Evolutionary conservation across 768 basidiomycete genomes (phyloP), one percentile per base, ranked within the genome.

Genomic region (Multifurca ochricompacta): DNA sequence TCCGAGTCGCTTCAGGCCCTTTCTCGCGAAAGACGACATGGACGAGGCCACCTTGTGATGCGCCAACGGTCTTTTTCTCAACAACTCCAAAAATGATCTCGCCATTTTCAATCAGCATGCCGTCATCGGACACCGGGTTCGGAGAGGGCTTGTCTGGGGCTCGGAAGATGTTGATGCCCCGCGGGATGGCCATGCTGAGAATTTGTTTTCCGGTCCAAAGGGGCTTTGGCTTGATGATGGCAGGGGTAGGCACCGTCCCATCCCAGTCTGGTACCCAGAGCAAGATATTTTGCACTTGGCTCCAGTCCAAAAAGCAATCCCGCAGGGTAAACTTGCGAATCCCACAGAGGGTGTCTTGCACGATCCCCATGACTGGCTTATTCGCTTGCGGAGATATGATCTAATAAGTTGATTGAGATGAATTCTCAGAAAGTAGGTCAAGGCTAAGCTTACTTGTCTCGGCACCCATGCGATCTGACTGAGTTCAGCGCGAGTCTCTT

Each of bases 301-400:
- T 84, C 92, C 92, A 96, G 61, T 98, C 96, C 66, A 96, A 72
- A 74, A 98, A 97, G 16, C 84, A 82, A 66, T 98, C 96, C 23
- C 94, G 91, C 6, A 98, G 74, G 0, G 96, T 98, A 67, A 98
- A 92, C 70, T 98, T 98, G 53, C 96, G 86, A 50, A 98, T 85
- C 65, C 96, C 96, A 65, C 93, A 96, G 1, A 99, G 83, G 0
- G 96, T 98, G 66, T 99, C 96, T 69, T 99, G 96, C 28, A 99
- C 95, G 63, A 99, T 98, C 56, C 92, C 96, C 95, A 99, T 99
- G 63, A 97, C 94, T 16, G 95, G 95, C 71, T 97, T 97, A 74
- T 98, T 99, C 47, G 95, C 95, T 77, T 99, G 96, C 0, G 96
- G 96, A 6, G 95, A 98, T 60, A 99, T 92, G 64, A 99, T 99